These are phyloP conservation scores for Aspergillus bridgeri DNA, from an alignment of 495 filamentous ascomycete genomes.

Conservation along the genomic window DNA sequence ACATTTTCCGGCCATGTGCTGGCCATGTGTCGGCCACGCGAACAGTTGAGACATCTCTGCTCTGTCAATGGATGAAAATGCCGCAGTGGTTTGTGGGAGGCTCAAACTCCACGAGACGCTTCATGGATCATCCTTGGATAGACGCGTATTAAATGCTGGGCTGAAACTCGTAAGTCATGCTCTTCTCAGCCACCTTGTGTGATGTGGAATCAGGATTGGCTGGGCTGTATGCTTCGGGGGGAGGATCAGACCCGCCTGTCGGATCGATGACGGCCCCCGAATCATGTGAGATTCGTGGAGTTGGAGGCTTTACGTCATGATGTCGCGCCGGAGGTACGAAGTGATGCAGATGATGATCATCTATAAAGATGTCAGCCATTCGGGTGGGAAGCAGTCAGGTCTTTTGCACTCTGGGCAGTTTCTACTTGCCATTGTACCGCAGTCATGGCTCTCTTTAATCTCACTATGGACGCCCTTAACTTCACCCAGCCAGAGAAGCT, in stretches of 20 bases:
- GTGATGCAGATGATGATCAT: background rate
- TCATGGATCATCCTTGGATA: background rate
- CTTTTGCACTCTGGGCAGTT: background rate
- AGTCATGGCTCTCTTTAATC: background rate
- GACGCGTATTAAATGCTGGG: background rate
- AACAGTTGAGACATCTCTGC: background rate
- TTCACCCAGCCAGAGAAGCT: background rate
- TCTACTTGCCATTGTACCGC: background rate
- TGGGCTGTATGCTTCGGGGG: background rate
- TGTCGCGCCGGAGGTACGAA: background rate
- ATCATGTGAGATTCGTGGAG: background rate
- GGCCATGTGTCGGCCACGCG: background rate
- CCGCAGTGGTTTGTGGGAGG: background rate
- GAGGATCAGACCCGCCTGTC: background rate
- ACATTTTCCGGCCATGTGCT: background rate
- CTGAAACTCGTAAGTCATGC: background rate
- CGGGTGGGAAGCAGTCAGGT: no score
- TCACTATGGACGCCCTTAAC: background rate
- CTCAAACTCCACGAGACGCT: background rate
- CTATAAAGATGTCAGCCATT: background rate
- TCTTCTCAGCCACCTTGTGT: background rate
- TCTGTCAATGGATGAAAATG: background rate
- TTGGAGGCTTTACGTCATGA: background rate
- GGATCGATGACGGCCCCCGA: background rate
- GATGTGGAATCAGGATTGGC: background rate